Base-by-base conservation (phyloP, 306 rosid species). In the Prunus mira region DNA sequence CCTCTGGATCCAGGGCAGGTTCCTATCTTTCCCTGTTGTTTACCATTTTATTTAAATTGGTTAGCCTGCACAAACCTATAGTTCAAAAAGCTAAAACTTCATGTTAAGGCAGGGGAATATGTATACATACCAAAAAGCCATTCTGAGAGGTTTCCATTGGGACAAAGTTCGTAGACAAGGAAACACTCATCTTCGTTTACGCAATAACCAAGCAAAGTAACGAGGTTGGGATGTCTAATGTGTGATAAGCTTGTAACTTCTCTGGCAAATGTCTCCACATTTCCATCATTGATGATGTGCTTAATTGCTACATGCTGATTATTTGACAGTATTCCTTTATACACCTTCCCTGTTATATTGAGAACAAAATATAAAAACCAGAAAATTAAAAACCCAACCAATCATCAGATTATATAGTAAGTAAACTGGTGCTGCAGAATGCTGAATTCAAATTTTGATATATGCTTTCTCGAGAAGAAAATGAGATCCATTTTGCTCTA, bases 111-210 rank as follows among this genome's bases (percentile, higher is more conserved):
- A 27, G 28, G 34, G 65, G 3, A 60, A 60, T 22, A 12, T 24
- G 43, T 38, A 38, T 6, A 38, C 43, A 11, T 86, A 90, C 92
- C 92, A 74, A 88, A 90, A 71, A 88, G 82, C 96, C 92, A 86
- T 41, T 90, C 82, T 51, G 96, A 86, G 81, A 88, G 96, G 91
- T 74, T 83, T 49, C 92, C 92, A 46, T 84, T 80, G 63, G 82
- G 87, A 62, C 96, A 90, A 71, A 88, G 84, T 73, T 90, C 95
- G 78, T 90, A 90, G 66, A 86, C 87, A 55, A 90, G 85, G 86
- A 88, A 90, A 77, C 89, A 88, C 67, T 88, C 95, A 72, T 70
- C 84, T 67, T 83, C 80, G 12, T 56, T 78, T 55, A 77, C 80
- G 67, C 89, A 84, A 75, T 67, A 79, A 60, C 96, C 91, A 0